Evolutionary conservation across 257 asterid genomes (phyloP).

Genomic region (Knoxia roxburghii): DNA sequence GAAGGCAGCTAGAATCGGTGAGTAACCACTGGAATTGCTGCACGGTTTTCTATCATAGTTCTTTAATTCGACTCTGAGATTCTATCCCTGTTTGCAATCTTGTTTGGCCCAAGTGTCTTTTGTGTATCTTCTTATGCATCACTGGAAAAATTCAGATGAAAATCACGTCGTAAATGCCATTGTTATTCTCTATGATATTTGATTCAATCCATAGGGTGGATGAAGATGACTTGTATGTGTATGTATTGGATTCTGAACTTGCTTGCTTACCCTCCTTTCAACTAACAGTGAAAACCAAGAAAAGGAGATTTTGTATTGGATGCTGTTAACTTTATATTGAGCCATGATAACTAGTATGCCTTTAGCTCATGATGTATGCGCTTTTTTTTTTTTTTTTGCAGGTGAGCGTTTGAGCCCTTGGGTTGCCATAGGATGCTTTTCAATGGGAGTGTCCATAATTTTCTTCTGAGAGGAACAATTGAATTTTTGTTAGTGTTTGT

Average conservation of each 20-base stretch:
- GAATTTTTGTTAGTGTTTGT: too few relatives aligned
- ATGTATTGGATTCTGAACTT: background rate
- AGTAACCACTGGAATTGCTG: background rate
- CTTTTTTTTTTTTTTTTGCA: constrained; percentile 20
- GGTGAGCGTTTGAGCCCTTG: constrained; percentile 95
- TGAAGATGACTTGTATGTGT: background rate
- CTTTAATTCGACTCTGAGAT: background rate
- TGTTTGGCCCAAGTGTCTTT: background rate
- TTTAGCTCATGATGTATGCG: background rate
- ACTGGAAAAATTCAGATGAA: background rate
- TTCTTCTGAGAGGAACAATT: constrained; percentile 46
- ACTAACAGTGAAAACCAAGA: background rate
- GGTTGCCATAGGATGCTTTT: constrained; percentile 77
- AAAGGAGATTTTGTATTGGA: too few relatives aligned
- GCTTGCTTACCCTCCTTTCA: background rate
- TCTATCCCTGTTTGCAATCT: background rate
- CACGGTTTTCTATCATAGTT: constrained; percentile 1
- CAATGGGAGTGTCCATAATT: constrained; percentile 77
- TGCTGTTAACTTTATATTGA: too few relatives aligned
- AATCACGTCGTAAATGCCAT: background rate
- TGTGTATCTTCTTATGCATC: background rate
- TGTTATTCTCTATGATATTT: background rate
- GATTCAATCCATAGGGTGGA: too few relatives aligned
- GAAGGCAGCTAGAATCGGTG: constrained; percentile 57
- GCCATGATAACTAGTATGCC: too few relatives aligned